A percentile compares a stretch with the other conserved stretches of the same genome.
These are phyloP conservation scores for Ceratobasidium papillatum DNA, from an alignment of 1,284 basidiomycete genomes.

Conservation along the genomic window DNA sequence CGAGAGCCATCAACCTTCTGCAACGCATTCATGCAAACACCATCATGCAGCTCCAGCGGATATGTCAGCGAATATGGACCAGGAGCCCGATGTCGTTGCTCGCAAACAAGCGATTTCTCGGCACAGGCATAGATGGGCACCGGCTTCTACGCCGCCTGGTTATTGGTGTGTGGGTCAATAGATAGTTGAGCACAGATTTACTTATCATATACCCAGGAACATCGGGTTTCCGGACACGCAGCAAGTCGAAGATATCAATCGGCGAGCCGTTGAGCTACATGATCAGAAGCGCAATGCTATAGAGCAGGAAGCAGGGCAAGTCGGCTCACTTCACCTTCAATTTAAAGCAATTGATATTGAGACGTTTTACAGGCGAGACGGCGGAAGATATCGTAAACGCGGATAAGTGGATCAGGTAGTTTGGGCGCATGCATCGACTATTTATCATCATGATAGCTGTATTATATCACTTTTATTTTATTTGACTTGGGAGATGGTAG, in stretches of 20 bases:
- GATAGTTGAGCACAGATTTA: not conserved
- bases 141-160: slow-evolving; percentile 79
- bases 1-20: slow-evolving; percentile 27
- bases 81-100: slow-evolving; percentile 53
- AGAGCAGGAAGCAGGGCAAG: slow-evolving; percentile 66
- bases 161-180: slow-evolving; percentile 64
- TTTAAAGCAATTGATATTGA: not conserved
- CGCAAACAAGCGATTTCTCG: slow-evolving; percentile 82
- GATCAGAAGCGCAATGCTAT: slow-evolving; percentile 65
- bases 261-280: slow-evolving; percentile 73
- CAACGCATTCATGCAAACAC: slow-evolving; percentile 36
- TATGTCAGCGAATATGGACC: slow-evolving; percentile 41
- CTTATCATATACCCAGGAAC: slow-evolving; percentile 53
- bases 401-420: not conserved
- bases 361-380: slow-evolving; percentile 2
- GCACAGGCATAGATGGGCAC: slow-evolving; percentile 77
- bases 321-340: not conserved
- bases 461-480: slow-evolving; percentile 37
- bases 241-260: slow-evolving; percentile 76
- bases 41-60: slow-evolving; percentile 8
- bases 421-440: not conserved
- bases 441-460: not conserved
- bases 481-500: slow-evolving; percentile 21
- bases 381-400: slow-evolving; percentile 33
- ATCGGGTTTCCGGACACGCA: slow-evolving; percentile 90